A percentile compares a stretch with the other conserved stretches of the same genome.
Evolutionary conservation across 345 rosid species (phyloP).

Genomic region (Firmiana major): DNA sequence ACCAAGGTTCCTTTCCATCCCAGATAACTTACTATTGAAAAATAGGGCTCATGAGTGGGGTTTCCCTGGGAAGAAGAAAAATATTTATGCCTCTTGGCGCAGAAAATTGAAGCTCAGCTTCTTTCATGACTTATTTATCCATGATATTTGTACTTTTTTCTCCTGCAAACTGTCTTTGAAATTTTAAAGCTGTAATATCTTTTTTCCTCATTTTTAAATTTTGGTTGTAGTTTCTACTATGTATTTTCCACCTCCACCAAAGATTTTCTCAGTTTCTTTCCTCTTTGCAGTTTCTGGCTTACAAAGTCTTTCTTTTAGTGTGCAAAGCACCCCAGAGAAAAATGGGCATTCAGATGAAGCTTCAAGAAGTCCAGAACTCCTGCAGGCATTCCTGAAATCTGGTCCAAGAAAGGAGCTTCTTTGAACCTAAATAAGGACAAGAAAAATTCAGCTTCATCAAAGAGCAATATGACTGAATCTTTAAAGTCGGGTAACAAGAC

Average conservation of each 20-base stretch:
- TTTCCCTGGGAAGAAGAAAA: background rate
- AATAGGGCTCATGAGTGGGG: background rate
- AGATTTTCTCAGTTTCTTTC: background rate
- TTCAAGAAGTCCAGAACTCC: slow-evolving; percentile 58
- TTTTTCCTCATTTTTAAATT: background rate
- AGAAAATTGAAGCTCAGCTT: background rate
- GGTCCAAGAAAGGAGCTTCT: slow-evolving; percentile 51
- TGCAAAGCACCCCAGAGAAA: slow-evolving; percentile 57
- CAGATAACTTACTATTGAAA: background rate
- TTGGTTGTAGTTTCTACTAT: background rate
- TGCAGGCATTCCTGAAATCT: slow-evolving; percentile 55
- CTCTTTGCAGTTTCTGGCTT: slow-evolving; percentile 39
- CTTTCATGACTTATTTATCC: background rate
- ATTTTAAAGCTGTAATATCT: background rate
- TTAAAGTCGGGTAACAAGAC: slow-evolving; percentile 39
- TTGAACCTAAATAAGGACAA: slow-evolving; percentile 43
- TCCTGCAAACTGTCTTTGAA: background rate
- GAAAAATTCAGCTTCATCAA: slow-evolving; percentile 50
- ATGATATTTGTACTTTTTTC: background rate
- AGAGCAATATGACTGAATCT: slow-evolving; percentile 64
- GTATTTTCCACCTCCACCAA: background rate
- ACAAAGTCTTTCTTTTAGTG: slow-evolving; percentile 59
- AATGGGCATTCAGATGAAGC: slow-evolving; percentile 53
- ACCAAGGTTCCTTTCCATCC: no score
- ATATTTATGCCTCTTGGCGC: background rate